Percentiles rank a stretch among this genome's conserved stretches.
phyloP scores from a whole-genome alignment of 768 basidiomycete species.

The Russula sp. region DNA sequence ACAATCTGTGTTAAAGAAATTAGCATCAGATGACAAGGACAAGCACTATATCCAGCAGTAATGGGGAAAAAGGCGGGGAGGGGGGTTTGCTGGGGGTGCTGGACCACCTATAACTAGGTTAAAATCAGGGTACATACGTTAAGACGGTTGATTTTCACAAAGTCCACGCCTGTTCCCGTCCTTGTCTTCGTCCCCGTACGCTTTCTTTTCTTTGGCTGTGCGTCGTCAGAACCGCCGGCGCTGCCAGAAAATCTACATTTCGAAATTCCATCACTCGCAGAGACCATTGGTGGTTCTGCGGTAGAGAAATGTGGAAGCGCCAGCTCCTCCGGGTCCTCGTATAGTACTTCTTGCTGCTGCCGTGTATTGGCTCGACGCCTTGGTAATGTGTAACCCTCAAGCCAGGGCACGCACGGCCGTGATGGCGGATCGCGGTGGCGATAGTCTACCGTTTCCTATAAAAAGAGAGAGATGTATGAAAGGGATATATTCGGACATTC shows the following conservation, averaged over 20 bases:
- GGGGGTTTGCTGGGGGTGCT: too few species aligned
- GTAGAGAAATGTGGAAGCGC: too few species aligned
- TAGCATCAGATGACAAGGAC: background rate
- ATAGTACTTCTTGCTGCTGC: background rate
- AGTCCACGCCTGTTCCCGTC: background rate
- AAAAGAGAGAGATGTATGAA: background rate
- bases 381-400: conserved; percentile 1
- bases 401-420: conserved; percentile 13
- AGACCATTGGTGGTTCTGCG: background rate
- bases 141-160: conserved; percentile 10
- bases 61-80: too few species aligned
- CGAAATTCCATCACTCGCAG: background rate
- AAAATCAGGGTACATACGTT: background rate
- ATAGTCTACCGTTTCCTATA: conserved; percentile 23
- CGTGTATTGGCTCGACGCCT: background rate
- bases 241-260: background rate
- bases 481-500: background rate
- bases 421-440: conserved; percentile 13
- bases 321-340: background rate
- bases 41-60: too few species aligned
- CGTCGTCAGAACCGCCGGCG: background rate
- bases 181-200: background rate
- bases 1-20: background rate
- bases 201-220: background rate
- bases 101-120: too few species aligned